Base-by-base conservation (phyloP, 345 rosid species). In the Euphorbia peplus region DNA sequence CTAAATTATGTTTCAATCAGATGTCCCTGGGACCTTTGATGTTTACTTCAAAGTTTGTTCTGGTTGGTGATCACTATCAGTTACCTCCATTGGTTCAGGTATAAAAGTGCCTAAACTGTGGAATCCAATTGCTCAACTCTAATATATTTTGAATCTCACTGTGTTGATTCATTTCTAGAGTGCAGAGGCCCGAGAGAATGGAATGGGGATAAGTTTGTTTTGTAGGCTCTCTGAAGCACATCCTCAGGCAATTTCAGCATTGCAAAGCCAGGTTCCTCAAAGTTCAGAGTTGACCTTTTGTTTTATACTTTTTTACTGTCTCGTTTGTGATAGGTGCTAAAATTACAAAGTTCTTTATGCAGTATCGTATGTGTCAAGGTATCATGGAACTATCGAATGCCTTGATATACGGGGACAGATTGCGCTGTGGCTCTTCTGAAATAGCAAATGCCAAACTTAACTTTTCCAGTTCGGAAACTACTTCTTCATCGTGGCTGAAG, bases 11-110 rank as follows among this genome's bases (percentile, higher is more conserved):
- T 72, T 71, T 68, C 56, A 73, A 52, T 67, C 81, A 95, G 99
- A 93, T 95, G 53, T 88, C 97, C 26, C 67, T 91, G 60, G 99
- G 99, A 65, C 99, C 99, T 13, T 78, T 95, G 87, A 84, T 84
- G 87, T 83, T 88, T 81, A 85, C 96, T 63, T 87, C 96, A 55
- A 80, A 66, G 65, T 95, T 91, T 80, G 98, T 95, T 70, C 96
- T 95, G 66, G 99, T 95, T 69, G 99, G 99, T 67, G 99, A 95
- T 80, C 98, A 95, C 79, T 95, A 95, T 80, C 99, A 91, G 74
- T 77, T 95, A 75, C 97, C 99, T 62, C 98, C 99, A 37, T 85
- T 95, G 68, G 93, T 95, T 71, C 92, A 91, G 89, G 99, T 90
- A 76, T 69, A 35, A 62, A n/a, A 55, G 18, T 60, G 51, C 41